Conservation (phyloP, 2,329 filamentous ascomycete species). For the Raffaelea deltoideospora region DNA sequence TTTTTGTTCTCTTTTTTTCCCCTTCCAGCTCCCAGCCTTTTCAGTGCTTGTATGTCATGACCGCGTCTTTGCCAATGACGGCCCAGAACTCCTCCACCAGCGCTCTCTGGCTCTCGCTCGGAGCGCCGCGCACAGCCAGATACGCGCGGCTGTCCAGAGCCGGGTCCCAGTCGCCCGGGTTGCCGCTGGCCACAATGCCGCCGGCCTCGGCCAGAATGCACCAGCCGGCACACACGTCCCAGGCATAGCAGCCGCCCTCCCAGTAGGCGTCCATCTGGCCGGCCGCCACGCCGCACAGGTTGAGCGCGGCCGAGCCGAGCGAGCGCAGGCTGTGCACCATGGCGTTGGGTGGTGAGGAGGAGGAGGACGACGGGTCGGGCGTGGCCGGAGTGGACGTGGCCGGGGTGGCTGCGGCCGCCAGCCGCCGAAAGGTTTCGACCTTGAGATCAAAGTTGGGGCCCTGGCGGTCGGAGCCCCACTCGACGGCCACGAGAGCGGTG, state of each 20-base stretch:
- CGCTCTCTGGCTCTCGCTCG: conserved; percentile 39
- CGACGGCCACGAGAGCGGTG: conserved; percentile 49
- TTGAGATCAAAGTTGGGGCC: conserved; percentile 61
- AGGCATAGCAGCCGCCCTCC: conserved; percentile 75
- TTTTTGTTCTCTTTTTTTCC: too few species aligned
- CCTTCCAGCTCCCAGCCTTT: too few species aligned
- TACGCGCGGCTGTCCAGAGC: conserved; percentile 44
- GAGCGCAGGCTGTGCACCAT: conserved; percentile 67
- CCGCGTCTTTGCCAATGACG: conserved; percentile 35
- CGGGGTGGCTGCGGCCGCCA: conserved; percentile 37
- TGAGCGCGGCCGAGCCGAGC: conserved; percentile 59
- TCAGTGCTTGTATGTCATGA: conserved; percentile 26
- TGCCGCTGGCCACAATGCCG: conserved; percentile 55
- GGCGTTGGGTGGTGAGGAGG: too few species aligned
- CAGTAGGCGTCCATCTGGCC: conserved; percentile 62
- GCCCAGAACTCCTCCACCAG: conserved; percentile 51
- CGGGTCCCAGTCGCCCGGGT: conserved; percentile 57
- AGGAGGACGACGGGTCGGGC: too few species aligned
- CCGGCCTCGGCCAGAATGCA: conserved; percentile 61
- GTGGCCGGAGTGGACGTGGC: too few species aligned
- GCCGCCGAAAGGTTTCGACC: conserved; percentile 45
- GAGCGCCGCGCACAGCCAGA: conserved; percentile 45
- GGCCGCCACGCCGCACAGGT: conserved; percentile 56
- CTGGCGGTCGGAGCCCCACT: conserved; percentile 57
- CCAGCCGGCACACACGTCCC: conserved; percentile 77